Base-by-base conservation (phyloP, 139 green algal species). In the Trebouxia sp. region DNA sequence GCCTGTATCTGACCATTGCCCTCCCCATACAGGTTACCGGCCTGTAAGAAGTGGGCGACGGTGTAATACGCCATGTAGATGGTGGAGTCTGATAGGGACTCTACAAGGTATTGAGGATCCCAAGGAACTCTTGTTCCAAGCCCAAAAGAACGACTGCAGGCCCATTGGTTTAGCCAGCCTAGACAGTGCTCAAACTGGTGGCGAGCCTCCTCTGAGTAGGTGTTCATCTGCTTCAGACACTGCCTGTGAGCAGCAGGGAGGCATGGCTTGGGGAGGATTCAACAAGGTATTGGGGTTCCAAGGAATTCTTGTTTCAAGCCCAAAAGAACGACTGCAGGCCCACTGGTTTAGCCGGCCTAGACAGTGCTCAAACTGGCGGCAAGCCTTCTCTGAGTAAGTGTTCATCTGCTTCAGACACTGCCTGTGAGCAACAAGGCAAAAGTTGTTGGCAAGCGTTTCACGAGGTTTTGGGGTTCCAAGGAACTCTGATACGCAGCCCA, bases 11-110 rank as follows among this genome's bases (percentile, higher is more conserved):
- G 30, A 32, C 69, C 69, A 41, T 51, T 55, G 41, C 41, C 69
- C 69, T 89, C 80, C 32, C 94, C 94, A 80, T 97, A 99, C 89
- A 99, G 95, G 85, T 99, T 92, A 24, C 93, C 94, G 30, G 84
- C 56, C 85, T 96, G 93, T 75, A 91, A 65, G 24, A 88, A 72
- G 81, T 92, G 85, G 22, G 85, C 87, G 35, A 90, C 81, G 37
- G 81, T 97, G 93, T 99, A 99, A 91, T 97, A 99, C 17, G 97
- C 97, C 97, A 99, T 99, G 92, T 99, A 99, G 85, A 99, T 96
- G 56, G 97, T 99, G 58, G 92, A 97, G 86, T 99, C 97, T 5
- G 94, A 98, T 7, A 99, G 88, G 3, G 94, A 98, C 91, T 99
- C 97, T 48, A 99, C 93, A 8, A 99, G 90, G 84, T 93, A 99